Evolutionary conservation across 208 protist genomes (phyloP), one percentile per base, ranked within the genome.

Genomic region (Leishmania arabica): DNA sequence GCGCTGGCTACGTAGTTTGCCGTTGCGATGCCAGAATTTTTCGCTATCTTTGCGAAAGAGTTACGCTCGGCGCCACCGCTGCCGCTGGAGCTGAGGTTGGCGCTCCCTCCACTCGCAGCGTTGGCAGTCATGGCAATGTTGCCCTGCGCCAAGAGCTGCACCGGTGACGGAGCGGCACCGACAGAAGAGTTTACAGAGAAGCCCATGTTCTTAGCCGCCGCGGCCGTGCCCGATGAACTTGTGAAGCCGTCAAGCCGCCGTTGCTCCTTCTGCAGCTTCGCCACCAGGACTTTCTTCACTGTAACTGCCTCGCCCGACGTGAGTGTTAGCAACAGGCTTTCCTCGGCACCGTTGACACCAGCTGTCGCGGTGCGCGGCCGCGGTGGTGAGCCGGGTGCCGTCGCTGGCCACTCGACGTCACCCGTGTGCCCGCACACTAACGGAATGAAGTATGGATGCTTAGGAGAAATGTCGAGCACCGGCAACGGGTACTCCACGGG

Each of bases 401-500:
- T 49, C 19, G 15, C 62, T 15, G 79, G 76, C 84, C 79, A 85
- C 34, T 81, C 79, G 1, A 42, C 75, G 4, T 74, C 58, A 24
- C 83, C 74, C 51, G 82, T 37, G 49, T 83, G 74, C 11, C 88
- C 86, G 54, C 82, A 87, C 34, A 93, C 81, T 3, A 91, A 79
- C 15, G 84, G 75, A n/a, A 84, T 86, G 70, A 96, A 96, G 70
- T 86, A 82, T 37, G 91, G 89, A 82, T 96, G 93, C 37, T 77
- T 53, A 3, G 90, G 77, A 1, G 83, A 58, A 47, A 95, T 86
- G 82, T 96, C 93, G 27, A 96, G 77, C 66, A 96, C 87, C 51
- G 86, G 90, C 31, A 82, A 60, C 37, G 81, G 81, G n/a, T 69
- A 34, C 56, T 86, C 54, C 42, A 77, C 58, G 70, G 85, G 79